Percentiles rank a stretch among this genome's conserved stretches.
These are phyloP conservation scores for Anthostomella pinea DNA, from an alignment of 2,329 filamentous ascomycete genomes.

Conservation along the genomic window DNA sequence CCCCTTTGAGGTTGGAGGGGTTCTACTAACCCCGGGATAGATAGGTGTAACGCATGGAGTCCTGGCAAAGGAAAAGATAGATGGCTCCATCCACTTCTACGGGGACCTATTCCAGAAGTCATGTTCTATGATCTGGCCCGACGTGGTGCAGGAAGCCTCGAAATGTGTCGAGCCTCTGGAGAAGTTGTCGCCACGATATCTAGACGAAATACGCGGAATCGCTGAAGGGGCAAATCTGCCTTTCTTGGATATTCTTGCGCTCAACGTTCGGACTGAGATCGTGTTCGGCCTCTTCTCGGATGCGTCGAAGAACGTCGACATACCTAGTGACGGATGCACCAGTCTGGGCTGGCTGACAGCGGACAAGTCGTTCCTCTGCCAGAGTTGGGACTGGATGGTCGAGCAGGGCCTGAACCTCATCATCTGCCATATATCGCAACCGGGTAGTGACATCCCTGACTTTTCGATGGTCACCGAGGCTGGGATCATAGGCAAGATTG, in stretches of 20 bases:
- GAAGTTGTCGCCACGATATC: slow-evolving; percentile 33
- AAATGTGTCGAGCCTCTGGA: slow-evolving; percentile 45
- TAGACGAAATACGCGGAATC: slow-evolving; percentile 49
- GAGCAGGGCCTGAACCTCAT: slow-evolving; percentile 49
- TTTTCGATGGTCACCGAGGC: slow-evolving; percentile 58
- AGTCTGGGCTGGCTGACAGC: slow-evolving; percentile 43
- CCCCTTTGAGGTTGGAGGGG: not conserved
- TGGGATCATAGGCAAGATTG: slow-evolving; percentile 64
- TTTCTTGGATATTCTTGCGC: slow-evolving; percentile 51
- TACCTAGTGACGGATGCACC: slow-evolving; percentile 53
- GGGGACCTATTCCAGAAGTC: slow-evolving; percentile 31
- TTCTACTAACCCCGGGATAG: slow-evolving; percentile 18
- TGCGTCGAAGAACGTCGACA: slow-evolving; percentile 6
- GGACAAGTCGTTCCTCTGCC: slow-evolving; percentile 40
- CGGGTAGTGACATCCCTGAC: slow-evolving; percentile 37
- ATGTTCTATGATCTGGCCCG: slow-evolving; percentile 33
- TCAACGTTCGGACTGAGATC: slow-evolving; percentile 58
- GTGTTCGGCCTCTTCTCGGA: slow-evolving; percentile 51
- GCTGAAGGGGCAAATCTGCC: slow-evolving; percentile 46
- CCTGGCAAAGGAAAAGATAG: slow-evolving; percentile 29
- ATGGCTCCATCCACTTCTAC: slow-evolving; percentile 36
- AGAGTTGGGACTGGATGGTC: slow-evolving; percentile 61
- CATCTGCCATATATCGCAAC: slow-evolving; percentile 42
- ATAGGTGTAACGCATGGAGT: slow-evolving; percentile 36
- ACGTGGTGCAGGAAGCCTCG: slow-evolving; percentile 35